These are phyloP conservation scores for Aegilops umbellulata DNA, from an alignment of 176 grass and related monocot genomes.

Conservation along the genomic window DNA sequence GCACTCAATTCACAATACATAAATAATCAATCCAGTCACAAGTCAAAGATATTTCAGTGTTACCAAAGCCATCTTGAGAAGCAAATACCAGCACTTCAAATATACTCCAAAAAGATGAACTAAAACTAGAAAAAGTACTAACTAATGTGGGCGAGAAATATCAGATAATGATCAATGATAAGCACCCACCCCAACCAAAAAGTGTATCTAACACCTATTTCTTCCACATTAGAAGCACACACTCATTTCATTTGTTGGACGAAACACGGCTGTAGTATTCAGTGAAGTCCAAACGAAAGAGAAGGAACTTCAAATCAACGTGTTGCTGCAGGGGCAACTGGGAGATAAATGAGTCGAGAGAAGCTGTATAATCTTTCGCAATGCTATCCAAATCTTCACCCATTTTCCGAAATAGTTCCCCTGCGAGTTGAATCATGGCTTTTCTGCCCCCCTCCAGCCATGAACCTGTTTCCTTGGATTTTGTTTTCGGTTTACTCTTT, in stretches of 20 bases:
- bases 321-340: slow-evolving; percentile 85
- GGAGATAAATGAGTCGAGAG: slow-evolving; percentile 77
- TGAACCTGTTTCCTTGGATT: slow-evolving; percentile 56
- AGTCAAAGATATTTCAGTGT: too few relatives aligned
- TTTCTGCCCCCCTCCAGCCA: slow-evolving; percentile 76
- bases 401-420: slow-evolving; percentile 82
- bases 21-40: too few relatives aligned
- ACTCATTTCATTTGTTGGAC: slow-evolving; percentile 60
- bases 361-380: slow-evolving; percentile 79
- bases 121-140: too few relatives aligned
- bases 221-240: slow-evolving; percentile 13
- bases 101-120: too few relatives aligned
- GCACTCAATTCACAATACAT: too few relatives aligned
- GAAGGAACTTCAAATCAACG: slow-evolving; percentile 83
- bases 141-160: too few relatives aligned
- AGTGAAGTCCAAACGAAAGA: slow-evolving; percentile 87
- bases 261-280: slow-evolving; percentile 77
- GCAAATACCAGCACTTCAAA: too few relatives aligned
- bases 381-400: slow-evolving; percentile 91
- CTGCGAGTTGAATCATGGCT: slow-evolving; percentile 74
- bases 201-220: slow-evolving; percentile 30
- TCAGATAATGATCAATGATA: too few relatives aligned
- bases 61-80: too few relatives aligned
- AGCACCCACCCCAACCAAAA: not conserved
- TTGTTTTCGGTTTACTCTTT: slow-evolving; percentile 60